These are phyloP conservation scores for Ogataea pini DNA, from an alignment of 805 yeast genomes.

Conservation along the genomic window DNA sequence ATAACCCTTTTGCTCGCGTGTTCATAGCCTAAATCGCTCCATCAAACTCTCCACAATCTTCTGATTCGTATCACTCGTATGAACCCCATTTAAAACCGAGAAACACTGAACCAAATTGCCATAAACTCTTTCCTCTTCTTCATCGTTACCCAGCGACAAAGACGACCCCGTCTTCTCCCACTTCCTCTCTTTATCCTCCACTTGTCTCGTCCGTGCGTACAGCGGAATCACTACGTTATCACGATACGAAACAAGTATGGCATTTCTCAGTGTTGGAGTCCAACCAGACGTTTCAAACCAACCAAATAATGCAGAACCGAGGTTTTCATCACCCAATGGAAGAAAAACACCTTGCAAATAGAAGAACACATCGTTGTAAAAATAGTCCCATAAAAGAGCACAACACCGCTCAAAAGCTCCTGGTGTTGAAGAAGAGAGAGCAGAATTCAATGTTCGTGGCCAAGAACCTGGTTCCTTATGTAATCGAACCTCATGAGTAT, in stretches of 20 bases:
- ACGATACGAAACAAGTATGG: slow-evolving; percentile 49
- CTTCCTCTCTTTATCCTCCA: slow-evolving; percentile 24
- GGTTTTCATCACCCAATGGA: slow-evolving; percentile 52
- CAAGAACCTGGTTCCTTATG: slow-evolving; percentile 28
- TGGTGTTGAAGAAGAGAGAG: slow-evolving; percentile 3
- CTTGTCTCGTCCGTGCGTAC: slow-evolving; percentile 43
- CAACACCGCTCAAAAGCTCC: slow-evolving; percentile 35
- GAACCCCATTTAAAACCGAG: slow-evolving; percentile 54
- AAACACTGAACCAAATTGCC: slow-evolving; percentile 56
- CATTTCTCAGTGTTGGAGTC: slow-evolving; percentile 36
- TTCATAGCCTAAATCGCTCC: too few species aligned
- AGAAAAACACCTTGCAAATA: slow-evolving; percentile 61
- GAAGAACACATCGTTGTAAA: slow-evolving; percentile 54
- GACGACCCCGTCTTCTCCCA: slow-evolving; percentile 7
- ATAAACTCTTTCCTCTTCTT: slow-evolving; percentile 15
- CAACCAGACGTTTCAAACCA: slow-evolving; percentile 2
- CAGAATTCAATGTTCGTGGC: slow-evolving; percentile 28
- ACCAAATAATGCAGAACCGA: slow-evolving; percentile 3
- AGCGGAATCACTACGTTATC: slow-evolving; percentile 55
- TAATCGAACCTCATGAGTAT: slow-evolving; percentile 33
- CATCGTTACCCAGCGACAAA: background rate
- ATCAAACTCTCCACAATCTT: slow-evolving; percentile 56
- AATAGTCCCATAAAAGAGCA: slow-evolving; percentile 56
- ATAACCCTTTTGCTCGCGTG: too few species aligned
- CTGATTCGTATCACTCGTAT: slow-evolving; percentile 57